Percentiles rank a stretch among this genome's conserved stretches.
These are phyloP conservation scores for Cystobasidium onofrii DNA, from an alignment of 768 basidiomycete species.

Conservation along the genomic window DNA sequence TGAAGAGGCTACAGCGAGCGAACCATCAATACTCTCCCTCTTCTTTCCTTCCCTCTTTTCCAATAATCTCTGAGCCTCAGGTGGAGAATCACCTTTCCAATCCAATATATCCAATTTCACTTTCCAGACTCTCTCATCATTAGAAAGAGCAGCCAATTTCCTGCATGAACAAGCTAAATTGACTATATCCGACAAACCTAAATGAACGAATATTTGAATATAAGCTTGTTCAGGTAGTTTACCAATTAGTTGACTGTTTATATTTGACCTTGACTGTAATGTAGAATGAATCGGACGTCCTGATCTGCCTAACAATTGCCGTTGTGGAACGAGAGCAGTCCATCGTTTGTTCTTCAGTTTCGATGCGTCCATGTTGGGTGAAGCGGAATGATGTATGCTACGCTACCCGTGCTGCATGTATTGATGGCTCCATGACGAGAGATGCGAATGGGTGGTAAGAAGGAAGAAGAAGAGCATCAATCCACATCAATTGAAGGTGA, in stretches of 20 bases:
- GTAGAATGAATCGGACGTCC: not conserved
- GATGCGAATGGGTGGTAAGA: too few species aligned
- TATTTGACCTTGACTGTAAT: not conserved
- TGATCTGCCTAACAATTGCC: not conserved
- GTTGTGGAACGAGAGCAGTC: constrained; percentile 19
- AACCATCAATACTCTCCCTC: constrained; percentile 47
- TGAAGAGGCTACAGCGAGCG: not conserved
- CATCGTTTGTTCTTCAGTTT: constrained; percentile 9
- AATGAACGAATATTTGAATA: constrained; percentile 60
- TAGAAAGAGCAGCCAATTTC: constrained; percentile 56
- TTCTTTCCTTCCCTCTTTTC: constrained; percentile 35
- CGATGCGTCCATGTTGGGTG: not conserved
- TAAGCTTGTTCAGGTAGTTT: constrained; percentile 71
- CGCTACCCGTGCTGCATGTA: not conserved
- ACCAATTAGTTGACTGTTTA: constrained; percentile 56
- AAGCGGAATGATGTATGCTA: not conserved
- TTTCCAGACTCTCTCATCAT: constrained; percentile 74
- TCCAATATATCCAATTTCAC: constrained; percentile 58
- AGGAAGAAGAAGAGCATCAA: too few species aligned
- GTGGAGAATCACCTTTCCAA: constrained; percentile 26
- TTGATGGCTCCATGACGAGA: constrained; percentile 18
- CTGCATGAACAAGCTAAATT: constrained; percentile 62
- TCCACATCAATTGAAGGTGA: too few species aligned
- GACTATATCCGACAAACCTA: constrained; percentile 73
- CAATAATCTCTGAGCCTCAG: constrained; percentile 15